These are phyloP conservation scores for Pistacia atlantica DNA, from an alignment of 345 rosid species.

Conservation along the genomic window DNA sequence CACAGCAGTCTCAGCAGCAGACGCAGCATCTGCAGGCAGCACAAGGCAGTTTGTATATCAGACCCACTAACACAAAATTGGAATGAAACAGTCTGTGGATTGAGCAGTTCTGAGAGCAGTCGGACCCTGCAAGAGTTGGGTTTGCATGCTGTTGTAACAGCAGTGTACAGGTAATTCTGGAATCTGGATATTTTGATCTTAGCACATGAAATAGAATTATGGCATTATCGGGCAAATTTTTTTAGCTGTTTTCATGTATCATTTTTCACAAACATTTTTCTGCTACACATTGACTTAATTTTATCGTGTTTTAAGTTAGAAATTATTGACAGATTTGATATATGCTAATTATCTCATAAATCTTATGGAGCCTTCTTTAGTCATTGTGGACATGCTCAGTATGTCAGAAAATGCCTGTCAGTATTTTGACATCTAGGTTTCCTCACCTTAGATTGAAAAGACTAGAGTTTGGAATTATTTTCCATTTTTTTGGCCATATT, in stretches of 20 bases:
- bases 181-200: not conserved
- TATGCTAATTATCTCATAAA: not conserved
- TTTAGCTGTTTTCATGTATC: not conserved
- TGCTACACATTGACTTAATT: not conserved
- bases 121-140: conserved; percentile 48
- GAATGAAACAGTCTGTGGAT: conserved; percentile 55
- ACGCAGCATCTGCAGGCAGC: conserved; percentile 61
- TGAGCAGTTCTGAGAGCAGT: conserved; percentile 48
- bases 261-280: not conserved
- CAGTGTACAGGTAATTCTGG: conserved; percentile 72
- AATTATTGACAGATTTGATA: not conserved
- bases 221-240: not conserved
- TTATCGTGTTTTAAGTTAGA: not conserved
- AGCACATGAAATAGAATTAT: not conserved
- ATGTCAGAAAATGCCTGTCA: not conserved
- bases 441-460: not conserved
- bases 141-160: conserved; percentile 59
- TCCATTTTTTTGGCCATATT: not conserved
- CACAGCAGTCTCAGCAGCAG: conserved; percentile 60
- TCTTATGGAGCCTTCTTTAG: not conserved
- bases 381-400: not conserved
- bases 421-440: not conserved
- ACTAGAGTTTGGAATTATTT: not conserved
- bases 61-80: conserved; percentile 62
- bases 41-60: conserved; percentile 58